Percentiles rank a stretch among this genome's conserved stretches.
These are phyloP conservation scores for Kwoniella sp. DNA, from an alignment of 768 basidiomycete species.

Conservation along the genomic window DNA sequence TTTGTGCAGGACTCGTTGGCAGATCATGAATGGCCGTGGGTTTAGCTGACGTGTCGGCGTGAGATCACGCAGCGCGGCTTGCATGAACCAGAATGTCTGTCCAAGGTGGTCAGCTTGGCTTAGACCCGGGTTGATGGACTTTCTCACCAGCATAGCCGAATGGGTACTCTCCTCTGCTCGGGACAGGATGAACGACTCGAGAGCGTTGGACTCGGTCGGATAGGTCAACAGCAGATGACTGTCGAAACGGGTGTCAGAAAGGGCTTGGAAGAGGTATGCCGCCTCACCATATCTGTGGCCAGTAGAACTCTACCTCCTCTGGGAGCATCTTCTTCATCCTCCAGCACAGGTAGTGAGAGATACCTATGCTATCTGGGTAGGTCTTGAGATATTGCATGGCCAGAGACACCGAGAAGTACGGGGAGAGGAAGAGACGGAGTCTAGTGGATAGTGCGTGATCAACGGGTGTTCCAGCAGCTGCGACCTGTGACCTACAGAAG, in stretches of 20 bases:
- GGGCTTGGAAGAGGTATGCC: neutral
- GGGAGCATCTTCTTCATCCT: constrained; percentile 52
- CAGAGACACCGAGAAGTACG: constrained; percentile 90
- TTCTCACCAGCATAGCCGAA: constrained; percentile 83
- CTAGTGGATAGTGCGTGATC: constrained; percentile 51
- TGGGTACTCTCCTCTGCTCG: constrained; percentile 86
- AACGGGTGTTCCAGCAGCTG: neutral
- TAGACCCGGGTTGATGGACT: neutral
- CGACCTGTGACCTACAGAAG: constrained; percentile 39
- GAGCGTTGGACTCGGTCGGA: constrained; percentile 82
- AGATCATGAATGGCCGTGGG: constrained; percentile 78
- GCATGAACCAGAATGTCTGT: constrained; percentile 98
- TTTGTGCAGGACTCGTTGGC: constrained; percentile 81
- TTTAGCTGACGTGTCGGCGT: constrained; percentile 56
- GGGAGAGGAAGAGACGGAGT: constrained; percentile 84
- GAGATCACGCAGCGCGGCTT: constrained; percentile 84
- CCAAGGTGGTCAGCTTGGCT: constrained; percentile 27
- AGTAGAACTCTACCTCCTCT: constrained; percentile 55
- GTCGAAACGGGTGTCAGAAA: neutral
- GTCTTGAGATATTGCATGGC: constrained; percentile 71
- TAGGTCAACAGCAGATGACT: constrained; percentile 93
- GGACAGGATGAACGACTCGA: constrained; percentile 90
- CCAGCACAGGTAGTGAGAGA: constrained; percentile 54
- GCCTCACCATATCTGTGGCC: constrained; percentile 54
- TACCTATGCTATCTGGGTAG: constrained; percentile 53